These are phyloP conservation scores for Boletus reticuloceps DNA, from an alignment of 768 basidiomycete species.

Conservation along the genomic window DNA sequence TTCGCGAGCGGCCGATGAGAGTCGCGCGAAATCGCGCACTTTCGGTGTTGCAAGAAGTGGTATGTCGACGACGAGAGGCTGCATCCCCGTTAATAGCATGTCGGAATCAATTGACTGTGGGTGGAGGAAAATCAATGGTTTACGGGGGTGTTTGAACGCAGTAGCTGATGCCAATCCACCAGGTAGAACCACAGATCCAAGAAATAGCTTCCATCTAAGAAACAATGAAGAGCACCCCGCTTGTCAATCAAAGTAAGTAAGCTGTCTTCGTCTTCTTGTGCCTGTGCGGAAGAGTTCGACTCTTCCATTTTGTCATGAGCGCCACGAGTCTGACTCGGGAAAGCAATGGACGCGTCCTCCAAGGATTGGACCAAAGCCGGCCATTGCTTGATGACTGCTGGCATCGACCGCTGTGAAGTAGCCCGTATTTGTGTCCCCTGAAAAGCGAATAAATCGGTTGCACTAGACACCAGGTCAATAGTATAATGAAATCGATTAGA, in stretches of 20 bases:
- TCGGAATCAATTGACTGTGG: slow-evolving; percentile 31
- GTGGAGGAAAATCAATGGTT: slow-evolving; percentile 51
- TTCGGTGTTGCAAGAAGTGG: slow-evolving; percentile 56
- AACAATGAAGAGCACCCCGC: slow-evolving; percentile 56
- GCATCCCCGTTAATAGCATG: slow-evolving; percentile 24
- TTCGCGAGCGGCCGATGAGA: slow-evolving; percentile 68
- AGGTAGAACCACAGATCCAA: slow-evolving; percentile 48
- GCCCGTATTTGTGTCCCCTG: slow-evolving; percentile 61
- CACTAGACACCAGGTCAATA: slow-evolving; percentile 41
- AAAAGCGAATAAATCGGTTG: slow-evolving; percentile 79
- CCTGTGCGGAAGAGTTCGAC: slow-evolving; percentile 22
- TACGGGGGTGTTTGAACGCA: slow-evolving; percentile 43
- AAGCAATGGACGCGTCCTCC: slow-evolving; percentile 58
- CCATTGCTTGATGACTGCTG: slow-evolving; percentile 65
- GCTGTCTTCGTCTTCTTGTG: slow-evolving; percentile 56
- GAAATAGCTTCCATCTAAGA: slow-evolving; percentile 74
- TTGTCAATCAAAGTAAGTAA: slow-evolving; percentile 62
- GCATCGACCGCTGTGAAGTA: slow-evolving; percentile 43
- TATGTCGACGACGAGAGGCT: slow-evolving; percentile 49
- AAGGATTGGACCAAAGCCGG: slow-evolving; percentile 59
- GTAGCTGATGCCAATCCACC: slow-evolving; percentile 32
- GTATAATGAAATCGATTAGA: slow-evolving; percentile 4
- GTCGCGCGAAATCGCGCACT: slow-evolving; percentile 65
- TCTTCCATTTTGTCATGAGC: slow-evolving; percentile 25
- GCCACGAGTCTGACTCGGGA: slow-evolving; percentile 37